Conservation (phyloP, 805 yeast genomes). For the Debaryomyces hansenii region DNA sequence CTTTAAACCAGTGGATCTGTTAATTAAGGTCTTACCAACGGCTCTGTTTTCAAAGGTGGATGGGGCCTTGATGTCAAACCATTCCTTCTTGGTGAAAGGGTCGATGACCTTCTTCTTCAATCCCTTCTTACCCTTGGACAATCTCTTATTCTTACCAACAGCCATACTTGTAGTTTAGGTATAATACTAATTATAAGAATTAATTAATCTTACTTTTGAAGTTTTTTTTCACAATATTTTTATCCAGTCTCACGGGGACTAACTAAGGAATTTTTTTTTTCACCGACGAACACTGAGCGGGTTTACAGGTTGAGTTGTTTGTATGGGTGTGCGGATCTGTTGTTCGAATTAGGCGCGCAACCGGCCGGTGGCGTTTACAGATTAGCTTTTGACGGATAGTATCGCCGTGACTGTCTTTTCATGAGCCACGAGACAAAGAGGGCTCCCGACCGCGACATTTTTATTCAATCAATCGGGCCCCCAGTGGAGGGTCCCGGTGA, state of each 20-base stretch:
- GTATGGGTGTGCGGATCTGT: no score
- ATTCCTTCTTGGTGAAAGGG: constrained; percentile 99
- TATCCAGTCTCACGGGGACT: not conserved
- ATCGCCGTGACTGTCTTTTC: no score
- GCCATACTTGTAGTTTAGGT: constrained; percentile 42
- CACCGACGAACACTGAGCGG: no score
- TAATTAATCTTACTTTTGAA: not conserved
- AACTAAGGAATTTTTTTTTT: not conserved
- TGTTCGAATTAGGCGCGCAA: no score
- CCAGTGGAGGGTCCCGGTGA: no score
- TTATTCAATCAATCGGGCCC: no score
- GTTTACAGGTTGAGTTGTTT: no score
- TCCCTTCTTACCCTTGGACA: constrained; percentile 91
- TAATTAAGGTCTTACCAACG: constrained; percentile 97
- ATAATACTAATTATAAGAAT: constrained; percentile 1
- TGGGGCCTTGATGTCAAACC: constrained; percentile 99
- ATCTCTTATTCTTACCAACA: constrained; percentile 64
- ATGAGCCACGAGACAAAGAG: no score
- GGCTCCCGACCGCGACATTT: no score
- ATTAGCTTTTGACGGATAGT: no score
- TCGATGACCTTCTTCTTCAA: constrained; percentile 98
- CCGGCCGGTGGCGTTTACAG: no score
- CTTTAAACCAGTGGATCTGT: constrained; percentile 97
- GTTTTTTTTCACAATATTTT: constrained; percentile 3
- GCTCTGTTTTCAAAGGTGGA: constrained; percentile 97